Base-by-base conservation (phyloP, 352 stramenopile genomes). In the Pythium guiyangense region DNA sequence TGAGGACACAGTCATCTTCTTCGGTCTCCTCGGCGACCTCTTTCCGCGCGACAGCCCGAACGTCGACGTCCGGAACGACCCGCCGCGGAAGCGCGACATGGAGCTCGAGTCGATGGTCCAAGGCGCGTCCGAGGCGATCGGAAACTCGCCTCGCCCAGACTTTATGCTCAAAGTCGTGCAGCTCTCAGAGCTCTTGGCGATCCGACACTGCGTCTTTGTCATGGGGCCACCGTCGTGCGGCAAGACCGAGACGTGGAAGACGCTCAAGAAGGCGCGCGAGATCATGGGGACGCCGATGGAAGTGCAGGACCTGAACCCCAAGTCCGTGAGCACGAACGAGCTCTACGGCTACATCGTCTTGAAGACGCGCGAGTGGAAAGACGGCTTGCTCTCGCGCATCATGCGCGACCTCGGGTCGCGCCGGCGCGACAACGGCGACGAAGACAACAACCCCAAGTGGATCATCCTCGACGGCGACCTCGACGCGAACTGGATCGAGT, bases 401-500 rank as follows among this genome's bases (percentile, higher is more conserved):
- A 98, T 98, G 96, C 85, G 96, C 22, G 90, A 98, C 60, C 63
- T 98, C 25, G 94, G 89, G 15, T 96, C 93, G 6, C 84, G 94
- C 15, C 84, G 88, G 4, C 84, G 96, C 43, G 84, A 94, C 40
- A 94, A 92, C 47, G 84, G 84, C 6, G 84, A 94, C 46, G 84
- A 94, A 63, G 84, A 94, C 54, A 89, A 88, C 57, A 97, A 97
- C 25, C 90, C 92, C 15, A 98, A 98, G 66, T 99, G 96, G 96
- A 98, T 99, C 54, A 89, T 99, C 59, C 72, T 99, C 6, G 96
- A 99, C 57, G 96, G 96, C 48, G 96, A 99, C 72, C 64, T 98
- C 3, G 95, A 98, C 71, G 93, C 96, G n/a, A 98, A 98, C 70
- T 98, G 95, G 95, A 98, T 98, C 58, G 95, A 98, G 64, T 97